A percentile compares a stretch with the other conserved stretches of the same genome.
Conservation (phyloP, 2,329 filamentous ascomycete genomes). For the Aspergillus phoenicis region DNA sequence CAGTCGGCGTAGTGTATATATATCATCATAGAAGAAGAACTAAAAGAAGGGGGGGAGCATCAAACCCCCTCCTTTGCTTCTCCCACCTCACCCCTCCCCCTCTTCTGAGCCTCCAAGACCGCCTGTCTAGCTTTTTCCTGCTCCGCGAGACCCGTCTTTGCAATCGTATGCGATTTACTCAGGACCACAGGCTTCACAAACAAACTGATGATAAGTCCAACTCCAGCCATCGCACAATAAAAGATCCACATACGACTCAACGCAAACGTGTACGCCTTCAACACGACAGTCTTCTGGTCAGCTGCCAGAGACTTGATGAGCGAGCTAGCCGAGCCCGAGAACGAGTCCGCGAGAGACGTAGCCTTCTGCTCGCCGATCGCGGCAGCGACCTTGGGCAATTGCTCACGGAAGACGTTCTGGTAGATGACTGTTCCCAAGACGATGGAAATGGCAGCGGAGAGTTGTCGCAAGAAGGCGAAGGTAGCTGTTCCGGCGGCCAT, state of each 20-base stretch:
- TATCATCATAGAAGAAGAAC: background rate
- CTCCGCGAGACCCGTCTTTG: slow-evolving; percentile 49
- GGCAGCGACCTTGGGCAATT: slow-evolving; percentile 30
- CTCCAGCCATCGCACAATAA: slow-evolving; percentile 43
- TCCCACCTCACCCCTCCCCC: slow-evolving; percentile 56
- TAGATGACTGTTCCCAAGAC: slow-evolving; percentile 59
- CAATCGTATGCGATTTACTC: slow-evolving; percentile 45
- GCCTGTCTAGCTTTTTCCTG: slow-evolving; percentile 48
- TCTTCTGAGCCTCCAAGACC: slow-evolving; percentile 29
- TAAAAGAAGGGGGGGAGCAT: background rate
- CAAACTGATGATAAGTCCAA: slow-evolving; percentile 44
- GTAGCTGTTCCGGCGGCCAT: slow-evolving; percentile 66
- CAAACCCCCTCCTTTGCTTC: slow-evolving; percentile 57
- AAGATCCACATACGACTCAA: slow-evolving; percentile 56
- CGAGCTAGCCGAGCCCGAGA: slow-evolving; percentile 39
- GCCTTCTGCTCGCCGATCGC: slow-evolving; percentile 30
- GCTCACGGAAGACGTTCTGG: slow-evolving; percentile 41
- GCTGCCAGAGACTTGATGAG: slow-evolving; percentile 38
- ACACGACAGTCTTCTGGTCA: slow-evolving; percentile 39
- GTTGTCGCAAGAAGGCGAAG: slow-evolving; percentile 62
- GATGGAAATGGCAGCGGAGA: slow-evolving; percentile 60
- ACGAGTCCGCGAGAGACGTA: slow-evolving; percentile 30
- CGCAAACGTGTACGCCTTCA: slow-evolving; percentile 45
- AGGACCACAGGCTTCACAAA: slow-evolving; percentile 44
- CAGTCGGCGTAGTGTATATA: too few species aligned